Evolutionary conservation across 768 basidiomycete species (phyloP), one percentile per base, ranked within the genome.

Genomic region (Mycena latifolia): DNA sequence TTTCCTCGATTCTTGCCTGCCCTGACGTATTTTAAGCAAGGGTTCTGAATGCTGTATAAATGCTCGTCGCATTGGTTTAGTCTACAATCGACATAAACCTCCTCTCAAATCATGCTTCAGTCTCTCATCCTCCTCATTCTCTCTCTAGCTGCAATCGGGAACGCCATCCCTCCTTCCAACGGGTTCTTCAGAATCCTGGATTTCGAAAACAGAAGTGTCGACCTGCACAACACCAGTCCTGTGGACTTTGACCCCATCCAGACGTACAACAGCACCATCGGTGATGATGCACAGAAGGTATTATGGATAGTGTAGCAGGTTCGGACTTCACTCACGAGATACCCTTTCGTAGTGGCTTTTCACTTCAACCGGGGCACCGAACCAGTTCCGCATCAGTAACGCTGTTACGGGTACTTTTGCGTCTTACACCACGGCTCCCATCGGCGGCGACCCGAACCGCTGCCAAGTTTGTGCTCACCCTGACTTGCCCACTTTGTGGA

Each of bases 321-420:
- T 35, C 41, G 20, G 20, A 5, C 5, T n/a, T 22, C 41, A 43
- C 41, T n/a, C 41, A 43, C 20, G n/a, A n/a, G n/a, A 43, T 39
- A 22, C 20, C 3, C 18, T 9, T 22, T 22, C 41, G n/a, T 43
- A 43, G 41, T 43, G 41, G 41, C n/a, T 43, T 20, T 22, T 43
- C 3, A 43, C 7, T 22, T 14, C 41, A 11, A 43, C 41, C 4
- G 41, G 41, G 4, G 41, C 11, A 14, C 37, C 17, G 20, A 43
- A 43, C 27, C 55, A 43, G 25, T 55, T 43, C 27, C 15, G 25
- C 25, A 55, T 55, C 27, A 55, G 55, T 41, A 55, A 55, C 11
- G 55, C 55, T 24, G 18, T 6, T 2, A 9, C 54, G 17, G 37
- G 37, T 24, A 43, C 55, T 10, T 55, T 55, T 25, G 39, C 27